Evolutionary conservation across 1,284 basidiomycete species (phyloP).

Genomic region (Malassezia dermatis): DNA sequence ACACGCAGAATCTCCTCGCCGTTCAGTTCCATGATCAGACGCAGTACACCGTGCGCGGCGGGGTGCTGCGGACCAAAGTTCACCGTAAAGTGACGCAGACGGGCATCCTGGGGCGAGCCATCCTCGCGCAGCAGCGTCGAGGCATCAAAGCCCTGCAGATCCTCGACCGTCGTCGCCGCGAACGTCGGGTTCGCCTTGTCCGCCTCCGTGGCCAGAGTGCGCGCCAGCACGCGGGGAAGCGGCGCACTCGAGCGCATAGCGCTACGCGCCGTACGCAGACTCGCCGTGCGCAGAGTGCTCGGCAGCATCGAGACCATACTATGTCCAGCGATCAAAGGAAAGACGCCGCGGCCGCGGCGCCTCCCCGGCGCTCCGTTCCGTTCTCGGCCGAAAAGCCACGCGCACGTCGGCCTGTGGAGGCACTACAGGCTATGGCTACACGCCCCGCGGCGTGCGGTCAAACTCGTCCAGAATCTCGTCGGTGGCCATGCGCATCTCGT

Average conservation of each 20-base stretch:
- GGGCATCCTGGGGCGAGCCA: constrained; percentile 63
- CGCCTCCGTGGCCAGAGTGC: constrained; percentile 10
- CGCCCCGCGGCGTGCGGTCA: constrained; percentile 5
- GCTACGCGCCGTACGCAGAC: constrained; percentile 6
- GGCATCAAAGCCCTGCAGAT: constrained; percentile 63
- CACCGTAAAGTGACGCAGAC: constrained; percentile 55
- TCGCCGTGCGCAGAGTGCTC: constrained; percentile 13
- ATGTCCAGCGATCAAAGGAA: constrained; percentile 1
- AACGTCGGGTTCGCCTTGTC: constrained; percentile 11
- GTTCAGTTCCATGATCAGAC: constrained; percentile 93
- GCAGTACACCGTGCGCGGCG: constrained; percentile 93
- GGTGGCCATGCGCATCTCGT: constrained; percentile 36
- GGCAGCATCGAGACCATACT: constrained; percentile 15
- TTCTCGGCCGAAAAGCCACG: constrained; percentile 12
- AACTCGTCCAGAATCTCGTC: constrained; percentile 23
- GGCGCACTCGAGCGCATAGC: constrained; percentile 1
- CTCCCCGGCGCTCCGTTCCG: constrained; percentile 2
- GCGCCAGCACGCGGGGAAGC: constrained; percentile 4
- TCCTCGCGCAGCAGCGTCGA: constrained; percentile 67
- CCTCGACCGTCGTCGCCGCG: constrained; percentile 33
- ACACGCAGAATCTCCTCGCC: constrained; percentile 59
- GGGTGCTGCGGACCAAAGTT: constrained; percentile 70
- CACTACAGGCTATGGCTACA: background rate
- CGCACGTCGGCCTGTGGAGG: background rate
- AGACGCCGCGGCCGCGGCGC: background rate